Evolutionary conservation across 306 rosid genomes (phyloP), one percentile per base, ranked within the genome.

Genomic region (Acacia acuminata): DNA sequence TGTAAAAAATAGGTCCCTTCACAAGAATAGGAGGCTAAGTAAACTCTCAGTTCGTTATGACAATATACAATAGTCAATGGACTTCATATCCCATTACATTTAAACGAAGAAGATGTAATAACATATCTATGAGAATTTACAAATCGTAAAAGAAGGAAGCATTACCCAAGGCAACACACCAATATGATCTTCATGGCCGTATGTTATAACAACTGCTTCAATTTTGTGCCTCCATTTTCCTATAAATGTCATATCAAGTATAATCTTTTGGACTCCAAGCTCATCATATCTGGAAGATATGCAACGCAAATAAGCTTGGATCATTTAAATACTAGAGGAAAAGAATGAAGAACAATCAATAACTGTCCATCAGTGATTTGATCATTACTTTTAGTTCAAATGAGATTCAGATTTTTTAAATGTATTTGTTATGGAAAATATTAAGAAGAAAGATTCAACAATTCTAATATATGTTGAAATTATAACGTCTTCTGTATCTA

Each of bases 121-220:
- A 8, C 75, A 43, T 44, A 14, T 71, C 55, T 19, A n/a, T 43
- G 42, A 63, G 14, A 64, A 73, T 32, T 60, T 47, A 53, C 55
- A 11, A 76, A 69, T 43, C 61, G 72, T 75, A 50, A 77, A 34
- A 71, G 76, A 81, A 90, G 73, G 92, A 88, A 86, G 77, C 88
- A 86, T 88, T 94, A 96, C 99, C 99, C 98, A 96, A 77, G 99
- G 99, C 96, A 96, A 91, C 82, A 98, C 99, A 90, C 98, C 99
- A 27, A 94, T 96, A 91, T 96, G 99, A 85, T 94, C 99, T 89
- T 96, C 99, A 48, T 96, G 99, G 61, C 99, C 99, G 75, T 96
- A 98, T 17, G 99, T 96, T 77, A 96, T 94, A 73, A 96, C 86
- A 79, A 96, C 89, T 11, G 98, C 99, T 82, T 96, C 99, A 78